Base-by-base conservation (phyloP, 2,329 filamentous ascomycete genomes). In the Paracorniculantispora psalliotae region DNA sequence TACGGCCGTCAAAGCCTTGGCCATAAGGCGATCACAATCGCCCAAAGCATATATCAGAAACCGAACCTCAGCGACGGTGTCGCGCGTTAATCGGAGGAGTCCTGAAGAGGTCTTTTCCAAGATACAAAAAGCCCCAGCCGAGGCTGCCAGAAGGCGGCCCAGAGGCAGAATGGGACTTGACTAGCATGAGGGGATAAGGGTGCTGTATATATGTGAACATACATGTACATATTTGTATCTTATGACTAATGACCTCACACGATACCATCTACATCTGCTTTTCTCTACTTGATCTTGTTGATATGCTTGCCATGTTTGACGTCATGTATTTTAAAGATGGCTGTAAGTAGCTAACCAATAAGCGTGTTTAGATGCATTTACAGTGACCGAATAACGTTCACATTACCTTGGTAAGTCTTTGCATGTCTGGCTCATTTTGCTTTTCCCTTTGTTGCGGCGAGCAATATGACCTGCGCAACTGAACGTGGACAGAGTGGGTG, bases 121-220 rank as follows among this genome's bases (percentile, higher is more conserved):
- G 62, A 74, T 83, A 63, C 78, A 78, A 62, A 83, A 83, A 66
- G 67, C 75, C 57, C 67, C 69, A 60, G 67, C 74, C 59, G 78
- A 80, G 61, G 63, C 69, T 26, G 63, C 66, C 55, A 72, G 77
- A 65, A 73, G 71, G 61, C 75, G 76, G 67, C 70, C 72, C 1
- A 76, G 71, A 63, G 70, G 70, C 61, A 74, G 74, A 63, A 77
- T 73, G 65, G 72, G 73, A 66, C 57, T 71, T 67, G 71, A 72
- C 67, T 77, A 77, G 72, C 67, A 68, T 37, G 61, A 65, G 65
- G 65, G 61, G 67, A 62, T 48, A 66, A 67, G 66, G 64, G 61
- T 64, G 66, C 66, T 76, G 74, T 76, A 75, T 73, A 75, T 76
- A 75, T 68, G 67, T 71, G 60, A 67, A 63, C 62, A 64, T 68